A percentile compares a stretch with the other conserved stretches of the same genome.
phyloP scores from a whole-genome alignment of 306 rosid species.

The Vicia villosa region DNA sequence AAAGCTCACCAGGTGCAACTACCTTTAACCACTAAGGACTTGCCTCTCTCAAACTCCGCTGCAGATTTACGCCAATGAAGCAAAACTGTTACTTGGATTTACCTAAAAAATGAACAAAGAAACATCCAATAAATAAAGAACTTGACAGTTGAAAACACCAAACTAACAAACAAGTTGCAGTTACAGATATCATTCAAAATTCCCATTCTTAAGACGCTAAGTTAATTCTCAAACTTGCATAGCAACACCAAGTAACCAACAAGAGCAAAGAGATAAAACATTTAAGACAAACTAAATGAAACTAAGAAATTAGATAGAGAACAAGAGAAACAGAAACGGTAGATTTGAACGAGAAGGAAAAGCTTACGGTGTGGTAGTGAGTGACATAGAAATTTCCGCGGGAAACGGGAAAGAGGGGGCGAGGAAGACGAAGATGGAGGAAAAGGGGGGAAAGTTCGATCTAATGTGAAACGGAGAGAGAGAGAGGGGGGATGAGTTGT shows the following conservation, averaged over 20 bases:
- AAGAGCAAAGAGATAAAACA: background rate
- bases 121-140: background rate
- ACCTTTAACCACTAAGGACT: constrained; percentile 4
- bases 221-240: background rate
- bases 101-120: constrained; percentile 7
- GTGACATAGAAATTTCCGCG: constrained; percentile 33
- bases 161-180: constrained; percentile 3
- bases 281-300: too few relatives aligned
- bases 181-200: background rate
- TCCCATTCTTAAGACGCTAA: background rate
- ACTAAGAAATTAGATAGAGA: too few relatives aligned
- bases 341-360: background rate
- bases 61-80: constrained; percentile 17
- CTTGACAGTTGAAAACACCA: constrained; percentile 4
- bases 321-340: constrained; percentile 2
- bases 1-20: constrained; percentile 16
- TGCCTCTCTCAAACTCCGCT: constrained; percentile 19
- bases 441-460: constrained; percentile 42
- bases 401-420: background rate
- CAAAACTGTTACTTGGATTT: constrained; percentile 9
- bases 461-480: constrained; percentile 37
- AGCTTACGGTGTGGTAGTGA: constrained; percentile 44
- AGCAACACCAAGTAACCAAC: constrained; percentile 16
- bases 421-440: constrained; percentile 10
- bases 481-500: background rate